Evolutionary conservation across 75 land plant genomes (phyloP).

Genomic region (Pinus albicaulis): DNA sequence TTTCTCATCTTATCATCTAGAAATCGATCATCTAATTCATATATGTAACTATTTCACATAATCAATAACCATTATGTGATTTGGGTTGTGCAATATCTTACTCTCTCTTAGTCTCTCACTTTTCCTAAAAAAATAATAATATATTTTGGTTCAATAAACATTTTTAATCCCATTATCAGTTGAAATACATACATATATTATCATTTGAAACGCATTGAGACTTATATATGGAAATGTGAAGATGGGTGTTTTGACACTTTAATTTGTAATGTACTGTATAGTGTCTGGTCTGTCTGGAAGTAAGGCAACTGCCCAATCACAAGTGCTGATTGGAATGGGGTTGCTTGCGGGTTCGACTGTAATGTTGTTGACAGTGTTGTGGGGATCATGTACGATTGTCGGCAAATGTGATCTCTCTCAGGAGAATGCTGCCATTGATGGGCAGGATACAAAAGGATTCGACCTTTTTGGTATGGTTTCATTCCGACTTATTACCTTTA

Average conservation of each 20-base stretch:
- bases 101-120: no score
- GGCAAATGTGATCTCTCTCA: constrained; percentile 43
- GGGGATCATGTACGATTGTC: constrained; percentile 43
- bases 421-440: constrained; percentile 25
- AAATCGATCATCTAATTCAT: no score
- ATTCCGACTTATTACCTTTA: neutral
- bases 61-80: no score
- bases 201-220: neutral
- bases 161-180: neutral
- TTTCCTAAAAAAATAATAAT: neutral
- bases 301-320: constrained; percentile 32
- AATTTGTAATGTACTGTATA: constrained; percentile 12
- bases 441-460: constrained; percentile 36
- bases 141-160: neutral
- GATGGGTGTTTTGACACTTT: neutral
- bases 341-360: constrained; percentile 54
- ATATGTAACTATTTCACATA: no score
- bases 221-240: neutral
- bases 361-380: constrained; percentile 42
- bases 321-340: constrained; percentile 57
- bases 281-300: constrained; percentile 49
- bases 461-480: constrained; percentile 30
- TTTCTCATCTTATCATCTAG: no score
- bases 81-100: no score
- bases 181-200: neutral